Percentiles rank a stretch among this genome's conserved stretches.
Conservation (phyloP, 768 basidiomycete genomes). For the Hygrocybe coccinea region DNA sequence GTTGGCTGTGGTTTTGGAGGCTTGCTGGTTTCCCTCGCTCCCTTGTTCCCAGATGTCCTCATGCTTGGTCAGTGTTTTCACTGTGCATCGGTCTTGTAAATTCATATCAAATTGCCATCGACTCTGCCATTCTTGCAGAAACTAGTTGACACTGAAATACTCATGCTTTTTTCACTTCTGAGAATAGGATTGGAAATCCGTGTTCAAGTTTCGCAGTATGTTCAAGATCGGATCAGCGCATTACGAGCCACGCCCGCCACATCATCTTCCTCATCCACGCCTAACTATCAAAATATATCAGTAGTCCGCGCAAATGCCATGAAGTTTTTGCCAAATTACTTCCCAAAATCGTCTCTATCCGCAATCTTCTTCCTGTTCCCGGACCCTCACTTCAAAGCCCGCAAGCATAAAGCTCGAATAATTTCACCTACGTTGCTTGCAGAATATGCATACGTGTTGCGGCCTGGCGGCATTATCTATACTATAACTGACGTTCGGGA, state of each 20-base stretch:
- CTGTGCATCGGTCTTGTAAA: too few relatives aligned
- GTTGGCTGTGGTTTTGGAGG: conserved; percentile 98
- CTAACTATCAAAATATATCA: conserved; percentile 81
- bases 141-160: not conserved
- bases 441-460: conserved; percentile 92
- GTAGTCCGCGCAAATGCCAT: conserved; percentile 95
- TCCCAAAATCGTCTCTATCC: conserved; percentile 81
- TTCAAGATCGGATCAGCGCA: conserved; percentile 90
- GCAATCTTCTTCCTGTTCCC: conserved; percentile 98
- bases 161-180: not conserved
- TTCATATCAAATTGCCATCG: too few relatives aligned
- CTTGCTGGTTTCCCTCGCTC: conserved; percentile 81
- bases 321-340: conserved; percentile 98
- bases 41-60: conserved; percentile 83
- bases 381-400: conserved; percentile 96
- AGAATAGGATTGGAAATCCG: conserved; percentile 90
- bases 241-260: conserved; percentile 59
- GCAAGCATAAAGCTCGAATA: conserved; percentile 98
- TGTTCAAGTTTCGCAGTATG: conserved; percentile 93
- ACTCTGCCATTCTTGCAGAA: too few relatives aligned
- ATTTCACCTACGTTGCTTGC: conserved; percentile 96
- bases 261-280: conserved; percentile 26
- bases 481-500: conserved; percentile 97
- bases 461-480: conserved; percentile 92
- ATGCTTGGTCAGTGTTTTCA: conserved; percentile 72